Base-by-base conservation (phyloP, 2,329 filamentous ascomycete genomes). In the Neofusicoccum sp. region DNA sequence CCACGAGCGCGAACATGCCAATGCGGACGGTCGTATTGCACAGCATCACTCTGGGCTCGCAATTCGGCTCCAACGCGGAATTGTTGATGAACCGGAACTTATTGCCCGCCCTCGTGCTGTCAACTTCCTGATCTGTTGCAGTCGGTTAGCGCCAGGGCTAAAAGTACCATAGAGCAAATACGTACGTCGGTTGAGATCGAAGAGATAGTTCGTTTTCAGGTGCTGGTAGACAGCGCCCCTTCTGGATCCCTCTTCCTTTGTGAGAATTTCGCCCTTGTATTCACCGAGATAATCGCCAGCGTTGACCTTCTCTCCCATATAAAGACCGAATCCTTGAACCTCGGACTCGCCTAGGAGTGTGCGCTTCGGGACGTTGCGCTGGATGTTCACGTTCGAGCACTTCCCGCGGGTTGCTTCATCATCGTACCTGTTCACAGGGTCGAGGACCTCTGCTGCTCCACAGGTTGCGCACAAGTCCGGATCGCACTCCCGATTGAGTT, bases 81-180 rank as follows among this genome's bases (percentile, higher is more conserved):
- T 93, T 89, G 72, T 96, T 95, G 72, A 95, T 91, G 74, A 92
- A 95, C 3, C 91, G 86, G 48, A 89, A 87, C 64, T 93, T 86
- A 71, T 93, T 95, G 53, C 90, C 90, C 65, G 89, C 89, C 43
- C 86, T 86, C 20, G 88, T 89, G 6, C 87, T 87, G 69, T 95
- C 91, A 16, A 95, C 76, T 34, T 79, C 78, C 65, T 84, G 81
- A 9, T 75, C 70, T 74, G 58, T 4, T 43, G 14, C 8, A 20
- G 26, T 8, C 2, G 24, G 56, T 67, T 48, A 68, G 64, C 12
- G n/a, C n/a, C 24, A 31, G n/a, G n/a, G 7, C 16, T 20, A 3
- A 24, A 6, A n/a, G 24, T 44, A 43, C 14, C 26, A 33, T 54
- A 48, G 5, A 30, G 38, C 6, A 40, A 38, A 6, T 20, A 60